Percentiles rank a stretch among this genome's conserved stretches.
Conservation (phyloP, 139 green algal species). For the Diplosphaera chodatii region DNA sequence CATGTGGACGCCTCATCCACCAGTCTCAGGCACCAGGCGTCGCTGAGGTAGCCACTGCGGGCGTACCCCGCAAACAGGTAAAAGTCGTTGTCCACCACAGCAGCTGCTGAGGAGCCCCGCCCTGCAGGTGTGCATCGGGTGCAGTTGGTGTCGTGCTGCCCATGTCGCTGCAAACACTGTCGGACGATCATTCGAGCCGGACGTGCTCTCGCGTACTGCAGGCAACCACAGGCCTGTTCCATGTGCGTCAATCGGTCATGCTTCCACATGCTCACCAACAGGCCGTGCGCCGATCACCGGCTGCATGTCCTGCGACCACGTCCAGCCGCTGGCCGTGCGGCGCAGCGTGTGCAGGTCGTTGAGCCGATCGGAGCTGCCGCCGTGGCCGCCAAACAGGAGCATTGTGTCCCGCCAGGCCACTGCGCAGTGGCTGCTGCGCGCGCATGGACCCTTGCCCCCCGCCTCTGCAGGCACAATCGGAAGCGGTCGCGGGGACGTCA, state of each 20-base stretch:
- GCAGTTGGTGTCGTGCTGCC: too few species aligned
- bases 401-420: neutral
- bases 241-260: too few species aligned
- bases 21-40: neutral
- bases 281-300: neutral
- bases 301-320: neutral
- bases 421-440: neutral
- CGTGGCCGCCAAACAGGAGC: neutral
- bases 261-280: neutral
- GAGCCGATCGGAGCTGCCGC: neutral
- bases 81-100: neutral
- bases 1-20: neutral
- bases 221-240: too few species aligned
- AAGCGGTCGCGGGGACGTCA: too few species aligned
- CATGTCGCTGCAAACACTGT: too few species aligned
- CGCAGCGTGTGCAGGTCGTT: neutral
- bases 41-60: neutral
- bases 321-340: neutral
- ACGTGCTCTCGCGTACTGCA: too few species aligned
- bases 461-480: too few species aligned
- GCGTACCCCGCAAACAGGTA: neutral
- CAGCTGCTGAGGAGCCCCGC: neutral
- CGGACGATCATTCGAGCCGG: too few species aligned
- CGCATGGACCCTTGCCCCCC: too few species aligned
- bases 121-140: too few species aligned